Percentiles rank a stretch among this genome's conserved stretches.
phyloP scores from a whole-genome alignment of 108 stramenopile genomes.

The Nannochloropsis salina region DNA sequence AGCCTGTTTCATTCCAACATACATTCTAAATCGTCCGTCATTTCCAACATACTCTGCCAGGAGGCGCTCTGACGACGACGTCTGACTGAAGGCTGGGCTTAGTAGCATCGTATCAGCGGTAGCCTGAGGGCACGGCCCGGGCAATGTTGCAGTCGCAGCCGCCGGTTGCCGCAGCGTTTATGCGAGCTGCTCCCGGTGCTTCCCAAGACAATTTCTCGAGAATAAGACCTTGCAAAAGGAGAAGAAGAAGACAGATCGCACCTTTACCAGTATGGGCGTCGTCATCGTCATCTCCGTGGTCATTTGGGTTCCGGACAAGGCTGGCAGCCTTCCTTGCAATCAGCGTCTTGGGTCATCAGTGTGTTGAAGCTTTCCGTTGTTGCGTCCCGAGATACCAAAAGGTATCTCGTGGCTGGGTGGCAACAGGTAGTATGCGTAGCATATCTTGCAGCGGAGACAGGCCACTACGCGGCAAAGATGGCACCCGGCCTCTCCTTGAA shows the following conservation, averaged over 20 bases:
- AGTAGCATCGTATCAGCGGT: background rate
- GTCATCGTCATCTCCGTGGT: constrained; percentile 10
- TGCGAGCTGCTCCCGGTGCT: background rate
- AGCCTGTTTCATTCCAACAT: no score
- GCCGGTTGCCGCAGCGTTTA: background rate
- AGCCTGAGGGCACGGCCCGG: background rate
- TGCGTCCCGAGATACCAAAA: no score
- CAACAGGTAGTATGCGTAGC: no score
- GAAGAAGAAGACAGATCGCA: background rate
- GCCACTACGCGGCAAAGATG: no score
- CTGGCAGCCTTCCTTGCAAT: background rate
- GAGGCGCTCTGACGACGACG: no score
- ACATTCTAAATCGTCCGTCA: no score
- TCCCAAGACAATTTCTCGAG: background rate
- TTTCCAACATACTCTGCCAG: no score
- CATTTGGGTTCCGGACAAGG: background rate
- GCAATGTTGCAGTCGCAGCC: constrained; percentile 16
- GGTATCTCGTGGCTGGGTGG: no score
- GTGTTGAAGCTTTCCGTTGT: background rate
- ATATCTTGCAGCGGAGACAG: no score
- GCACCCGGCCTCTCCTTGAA: no score
- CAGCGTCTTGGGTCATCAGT: background rate
- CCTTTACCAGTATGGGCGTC: background rate
- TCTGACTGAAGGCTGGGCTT: no score
- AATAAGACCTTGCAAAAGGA: background rate